A percentile compares a stretch with the other conserved stretches of the same genome.
These are phyloP conservation scores for Trypanosoma vivax DNA, from an alignment of 208 protist species.

Conservation along the genomic window DNA sequence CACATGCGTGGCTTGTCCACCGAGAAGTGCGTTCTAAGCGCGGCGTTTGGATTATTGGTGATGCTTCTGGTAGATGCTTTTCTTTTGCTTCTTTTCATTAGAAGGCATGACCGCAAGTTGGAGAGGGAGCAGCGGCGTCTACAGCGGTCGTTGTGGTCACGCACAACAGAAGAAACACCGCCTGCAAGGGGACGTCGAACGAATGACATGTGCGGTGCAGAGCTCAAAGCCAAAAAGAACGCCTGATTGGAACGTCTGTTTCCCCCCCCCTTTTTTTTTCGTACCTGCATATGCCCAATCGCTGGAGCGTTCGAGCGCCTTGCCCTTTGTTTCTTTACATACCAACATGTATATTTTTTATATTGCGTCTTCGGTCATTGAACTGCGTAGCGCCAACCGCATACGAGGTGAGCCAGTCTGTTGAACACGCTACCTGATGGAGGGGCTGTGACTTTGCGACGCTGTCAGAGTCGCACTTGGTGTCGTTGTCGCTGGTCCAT, in stretches of 20 bases:
- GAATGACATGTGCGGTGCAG: neutral
- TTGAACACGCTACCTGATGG: no score
- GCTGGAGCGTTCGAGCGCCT: no score
- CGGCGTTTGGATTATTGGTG: conserved; percentile 39
- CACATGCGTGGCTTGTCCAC: conserved; percentile 35
- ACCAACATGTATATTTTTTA: no score
- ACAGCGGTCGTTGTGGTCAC: neutral
- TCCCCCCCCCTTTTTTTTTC: no score
- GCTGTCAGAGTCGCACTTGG: no score
- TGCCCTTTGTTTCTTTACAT: no score
- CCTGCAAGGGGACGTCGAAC: neutral
- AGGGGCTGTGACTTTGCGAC: no score
- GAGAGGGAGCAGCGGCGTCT: conserved; percentile 20
- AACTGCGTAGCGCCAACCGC: no score
- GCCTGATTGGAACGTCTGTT: neutral
- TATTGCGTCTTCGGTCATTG: no score
- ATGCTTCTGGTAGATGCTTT: conserved; percentile 75
- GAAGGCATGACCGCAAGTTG: conserved; percentile 39
- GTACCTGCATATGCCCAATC: no score
- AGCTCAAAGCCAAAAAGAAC: conserved; percentile 12
- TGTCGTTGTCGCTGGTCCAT: no score
- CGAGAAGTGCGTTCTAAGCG: conserved; percentile 54
- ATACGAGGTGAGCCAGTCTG: no score
- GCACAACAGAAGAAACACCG: neutral
- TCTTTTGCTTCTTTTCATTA: conserved; percentile 54